Base-by-base conservation (phyloP, 1,284 basidiomycete genomes). In the Puccinia polysora region DNA sequence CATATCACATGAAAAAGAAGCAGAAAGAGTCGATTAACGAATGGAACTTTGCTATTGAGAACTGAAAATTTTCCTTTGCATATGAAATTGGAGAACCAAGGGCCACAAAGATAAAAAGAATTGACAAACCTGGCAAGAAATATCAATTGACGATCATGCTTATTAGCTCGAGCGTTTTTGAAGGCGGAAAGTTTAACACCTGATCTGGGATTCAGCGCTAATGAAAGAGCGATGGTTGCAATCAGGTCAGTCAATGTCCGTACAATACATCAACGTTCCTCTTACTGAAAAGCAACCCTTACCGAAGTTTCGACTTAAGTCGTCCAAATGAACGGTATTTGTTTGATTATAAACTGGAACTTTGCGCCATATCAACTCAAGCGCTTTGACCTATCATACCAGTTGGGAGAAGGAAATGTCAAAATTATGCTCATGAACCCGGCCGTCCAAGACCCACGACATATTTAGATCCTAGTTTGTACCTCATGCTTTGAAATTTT, bases 291-390 rank as follows among this genome's bases (percentile, higher is more conserved):
- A 2, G 77, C 82, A 73, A 74, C 87, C 23, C 68, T 4, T 30
- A 71, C 68, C 68, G 50, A 71, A 71, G 45, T 71, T 72, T 34
- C 76, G 65, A 50, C 73, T 87, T 59, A 95, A 83, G 78, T 93
- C 91, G 79, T 95, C 91, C 34, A 95, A 84, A 77, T 95, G 91
- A 58, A 93, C 86, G 0, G 90, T 91, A 77, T 92, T 92, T 69
- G 83, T 83, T 15, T 87, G 84, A 74, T 85, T 88, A 88, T 86
- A 89, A 74, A 89, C 87, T 1, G 89, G 87, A 76, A 90, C 89
- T 75, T 87, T 85, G 73, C 88, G 88, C 90, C 90, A 94, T 59
- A 93, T 88, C 67, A 92, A 90, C 74, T 89, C 86, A 0, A 92
- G 82, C 0, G 90, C 85, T 78, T 92, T 91, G 50, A 91, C 89